Evolutionary conservation across 306 rosid genomes (phyloP), one percentile per base, ranked within the genome.

Genomic region (Quillaja saponaria): DNA sequence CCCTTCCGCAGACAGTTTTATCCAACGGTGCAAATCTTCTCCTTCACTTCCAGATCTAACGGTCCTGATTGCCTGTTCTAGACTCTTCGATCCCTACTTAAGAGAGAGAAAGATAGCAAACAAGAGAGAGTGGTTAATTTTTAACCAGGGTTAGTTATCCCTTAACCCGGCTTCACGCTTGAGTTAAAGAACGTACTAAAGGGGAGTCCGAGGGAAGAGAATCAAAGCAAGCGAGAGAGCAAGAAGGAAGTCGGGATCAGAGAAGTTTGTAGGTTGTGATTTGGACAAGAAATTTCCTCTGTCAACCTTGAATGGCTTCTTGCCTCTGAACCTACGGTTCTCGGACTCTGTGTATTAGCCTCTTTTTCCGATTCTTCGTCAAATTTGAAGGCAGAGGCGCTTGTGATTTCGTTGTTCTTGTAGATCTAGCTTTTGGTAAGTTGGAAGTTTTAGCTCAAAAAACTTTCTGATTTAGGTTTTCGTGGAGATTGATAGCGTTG

Each of bases 391-490:
- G 55, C 38, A 14, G 14, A 2, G 6, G 38, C 49, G 20, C 31
- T 53, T 28, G 52, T 47, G 48, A 41, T 62, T 61, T 50, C 38
- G 59, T 28, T 35, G 37, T 16, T 69, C 61, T 21, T 18, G 48
- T 62, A 77, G 91, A 85, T 83, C 95, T 84, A 57, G 59, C 77
- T 45, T 77, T 76, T 16, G 79, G 82, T 71, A 77, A 76, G 80
- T 85, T 74, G 49, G 56, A 20, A 61, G 71, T 34, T 61, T 34
- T 57, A 67, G 71, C 64, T 34, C 60, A 42, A 51, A 38, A 15
- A 19, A 40, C 1, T 16, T 49, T 31, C 19, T 45, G 35, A 2
- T 50, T 13, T 10, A 13, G 33, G 13, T 8, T 12, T 44, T 63
- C 34, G 6, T 8, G 1, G 61, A 40, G 52, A 15, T 47, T 44